Base-by-base conservation (phyloP, 768 basidiomycete genomes). In the Imleria badia region DNA sequence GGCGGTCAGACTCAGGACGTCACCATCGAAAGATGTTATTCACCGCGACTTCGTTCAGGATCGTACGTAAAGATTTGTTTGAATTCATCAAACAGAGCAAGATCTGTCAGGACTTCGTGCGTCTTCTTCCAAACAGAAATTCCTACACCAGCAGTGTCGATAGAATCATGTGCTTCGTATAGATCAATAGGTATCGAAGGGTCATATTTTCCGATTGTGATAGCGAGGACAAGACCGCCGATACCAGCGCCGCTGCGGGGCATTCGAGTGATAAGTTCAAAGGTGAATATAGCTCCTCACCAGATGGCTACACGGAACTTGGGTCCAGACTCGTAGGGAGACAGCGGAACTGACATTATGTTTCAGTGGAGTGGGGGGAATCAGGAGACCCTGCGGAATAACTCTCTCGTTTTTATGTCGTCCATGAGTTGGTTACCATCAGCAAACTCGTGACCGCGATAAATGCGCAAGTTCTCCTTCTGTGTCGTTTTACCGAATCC, bases 121-220 rank as follows among this genome's bases (percentile, higher is more conserved):
- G 79, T 79, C 36, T 78, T 67, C 10, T 64, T 63, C 80, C 79
- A 80, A 6, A 81, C 68, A 66, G 75, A 41, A 68, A 79, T 41
- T 64, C 81, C 77, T 6, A 73, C 74, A 6, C 78, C 78, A 13
- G 70, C 59, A 10, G 72, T 71, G 10, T 72, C 71, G 26, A 79
- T 69, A 26, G 72, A 71, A 2, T 72, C 59, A 19, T 72, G 75
- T 4, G 78, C 72, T 66, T 82, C 81, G 55, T 81, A 82, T 5
- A 82, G 55, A 52, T 77, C 68, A 14, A 78, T 68, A 51, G 73
- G 66, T 19, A 78, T 61, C 1, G 54, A 53, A 17, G 58, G 47
- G 59, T 73, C 57, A 49, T 68, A 70, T 48, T 65, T 63, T 35
- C 67, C 71, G n/a, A 77, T 67, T 10, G 73, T 67, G 19, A 68